These are phyloP conservation scores for Dipteronia dyeriana DNA, from an alignment of 345 rosid genomes.

Conservation along the genomic window DNA sequence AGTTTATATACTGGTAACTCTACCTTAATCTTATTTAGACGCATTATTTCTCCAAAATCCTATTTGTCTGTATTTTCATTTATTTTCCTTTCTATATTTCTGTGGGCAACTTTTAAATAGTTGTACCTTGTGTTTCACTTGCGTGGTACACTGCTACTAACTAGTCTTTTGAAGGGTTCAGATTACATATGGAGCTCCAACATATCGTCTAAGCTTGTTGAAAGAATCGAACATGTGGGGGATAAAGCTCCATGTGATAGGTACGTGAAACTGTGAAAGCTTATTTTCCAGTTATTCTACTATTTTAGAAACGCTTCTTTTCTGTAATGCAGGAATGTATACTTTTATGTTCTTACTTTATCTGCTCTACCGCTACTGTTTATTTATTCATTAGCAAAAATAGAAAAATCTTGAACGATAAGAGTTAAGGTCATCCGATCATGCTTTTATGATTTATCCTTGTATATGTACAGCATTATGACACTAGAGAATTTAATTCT, in stretches of 20 bases:
- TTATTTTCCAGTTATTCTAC: neutral
- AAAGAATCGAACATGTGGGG: constrained; percentile 60
- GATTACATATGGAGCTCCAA: constrained; percentile 90
- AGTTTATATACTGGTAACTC: constrained; percentile 76
- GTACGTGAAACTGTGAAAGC: constrained; percentile 33
- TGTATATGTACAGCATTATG: neutral
- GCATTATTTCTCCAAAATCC: neutral
- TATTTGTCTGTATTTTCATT: neutral
- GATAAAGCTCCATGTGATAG: constrained; percentile 72
- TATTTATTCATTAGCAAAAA: neutral
- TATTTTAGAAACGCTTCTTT: neutral
- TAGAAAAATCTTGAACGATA: neutral
- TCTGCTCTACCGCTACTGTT: neutral
- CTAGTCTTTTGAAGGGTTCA: constrained; percentile 31
- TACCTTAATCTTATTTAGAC: constrained; percentile 1
- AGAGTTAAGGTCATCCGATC: neutral
- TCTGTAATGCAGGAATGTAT: neutral
- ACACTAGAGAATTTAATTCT: neutral
- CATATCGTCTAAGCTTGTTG: constrained; percentile 58
- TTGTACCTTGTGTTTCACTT: constrained; percentile 8
- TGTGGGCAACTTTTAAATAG: neutral
- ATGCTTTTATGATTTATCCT: neutral
- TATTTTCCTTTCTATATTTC: neutral
- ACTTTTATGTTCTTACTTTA: neutral
- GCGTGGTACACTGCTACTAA: neutral